Evolutionary conservation across 2,329 filamentous ascomycete genomes (phyloP), one percentile per base, ranked within the genome.

Genomic region (Fusarium hostae): DNA sequence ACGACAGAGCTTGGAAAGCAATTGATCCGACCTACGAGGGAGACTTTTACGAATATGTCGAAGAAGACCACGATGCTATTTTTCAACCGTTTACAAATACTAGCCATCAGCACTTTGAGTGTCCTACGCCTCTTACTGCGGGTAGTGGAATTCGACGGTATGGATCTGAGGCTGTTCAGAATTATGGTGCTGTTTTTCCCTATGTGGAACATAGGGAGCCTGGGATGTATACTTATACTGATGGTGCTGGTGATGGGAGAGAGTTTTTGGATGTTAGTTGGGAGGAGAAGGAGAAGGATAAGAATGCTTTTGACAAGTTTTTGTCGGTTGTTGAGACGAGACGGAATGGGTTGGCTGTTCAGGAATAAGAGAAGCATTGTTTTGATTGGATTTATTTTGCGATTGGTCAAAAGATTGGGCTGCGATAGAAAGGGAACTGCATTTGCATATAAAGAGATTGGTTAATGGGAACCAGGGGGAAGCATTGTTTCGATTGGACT

Each of bases 31-130:
- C 22, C 5, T 63, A 51, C 18, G 32, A 51, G 12, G 56, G 59
- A 13, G 16, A 22, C 5, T 30, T 26, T 18, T 22, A 48, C 16
- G 45, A 30, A 13, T 15, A 35, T 12, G 13, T 30, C 6, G 8
- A 56, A 24, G 22, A 56, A 45, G 32, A 50, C 8, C 15, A 51
- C 16, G n/a, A 48, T 18, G 45, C 24, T 6, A 12, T 44, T 10
- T 39, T 20, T 0, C 65, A 68, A 5, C 37, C 40, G 1, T 67
- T 61, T 9, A 16, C 6, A 3, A n/a, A 57, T 28, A 47, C 55
- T 10, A 51, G 13, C 2, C 66, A 67, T 15, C 63, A 24, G 8
- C 32, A 48, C 24, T 67, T 68, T 37, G 65, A 67, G 16, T 48
- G 45, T 13, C 63, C 65, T 20, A 9, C 26, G 2, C 50, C 65